Evolutionary conservation across 2,329 filamentous ascomycete genomes (phyloP), one percentile per base, ranked within the genome.

Genomic region (Diaporthe helianthi): DNA sequence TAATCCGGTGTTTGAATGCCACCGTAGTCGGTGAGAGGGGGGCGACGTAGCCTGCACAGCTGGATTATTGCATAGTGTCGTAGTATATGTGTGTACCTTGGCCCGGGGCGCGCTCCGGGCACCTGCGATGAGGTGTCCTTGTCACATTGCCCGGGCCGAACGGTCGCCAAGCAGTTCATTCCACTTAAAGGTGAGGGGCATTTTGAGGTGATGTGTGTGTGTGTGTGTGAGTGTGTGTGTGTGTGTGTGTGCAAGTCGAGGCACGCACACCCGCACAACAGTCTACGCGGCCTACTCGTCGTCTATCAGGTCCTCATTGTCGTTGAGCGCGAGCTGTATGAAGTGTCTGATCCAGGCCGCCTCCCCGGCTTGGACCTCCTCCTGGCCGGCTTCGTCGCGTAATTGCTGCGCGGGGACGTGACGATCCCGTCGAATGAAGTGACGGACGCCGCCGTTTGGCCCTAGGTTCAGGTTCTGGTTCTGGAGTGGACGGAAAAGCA

Each of bases 341-440:
- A 88, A 87, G 66, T 82, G 81, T 58, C 85, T 81, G 53, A 88
- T 79, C 86, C 86, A 88, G 41, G 83, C 85, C 71, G 81, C 81
- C 69, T 87, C 82, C 24, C 76, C 77, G n/a, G 81, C 79, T 72
- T 86, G 79, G 63, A 87, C 77, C 64, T 76, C 80, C 15, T 68
- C 68, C 71, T 73, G 49, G 22, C 26, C 70, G 33, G 36, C 61
- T 10, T 55, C 61, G 19, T 66, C 65, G 52, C 63, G 65, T 36
- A 36, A 44, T 53, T 55, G 33, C 60, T 68, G 46, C 58, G 41
- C 64, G 66, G 38, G n/a, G 44, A 66, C 13, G 36, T 55, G 54
- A 24, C 41, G 54, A 10, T 69, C 69, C n/a, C 67, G 61, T 36
- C 67, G 69, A 49, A 41, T 33, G 19, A 52, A n/a, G 17, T 47